Conservation (phyloP, 2,329 filamentous ascomycete genomes). For the Alternaria tenuissima region DNA sequence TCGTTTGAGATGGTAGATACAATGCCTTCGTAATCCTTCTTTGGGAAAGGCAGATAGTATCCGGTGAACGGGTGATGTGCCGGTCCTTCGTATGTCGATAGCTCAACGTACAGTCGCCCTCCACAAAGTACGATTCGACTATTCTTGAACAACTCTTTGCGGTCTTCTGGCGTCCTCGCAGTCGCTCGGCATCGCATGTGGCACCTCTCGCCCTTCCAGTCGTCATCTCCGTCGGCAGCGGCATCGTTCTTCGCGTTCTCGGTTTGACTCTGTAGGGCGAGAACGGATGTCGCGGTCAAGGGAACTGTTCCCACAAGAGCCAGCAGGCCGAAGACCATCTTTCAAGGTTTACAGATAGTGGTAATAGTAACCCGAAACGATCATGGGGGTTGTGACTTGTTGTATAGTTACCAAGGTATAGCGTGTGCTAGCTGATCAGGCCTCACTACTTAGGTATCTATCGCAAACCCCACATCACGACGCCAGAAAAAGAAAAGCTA, state of each 20-base stretch:
- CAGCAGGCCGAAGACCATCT: conserved; percentile 26
- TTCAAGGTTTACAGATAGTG: background rate
- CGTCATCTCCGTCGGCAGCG: conserved; percentile 16
- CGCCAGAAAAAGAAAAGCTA: background rate
- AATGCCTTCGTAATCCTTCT: conserved; percentile 55
- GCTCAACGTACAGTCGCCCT: conserved; percentile 29
- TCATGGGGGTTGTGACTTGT: background rate
- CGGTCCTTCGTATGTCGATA: conserved; percentile 27
- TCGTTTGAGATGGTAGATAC: conserved; percentile 58
- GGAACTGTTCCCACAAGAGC: conserved; percentile 27
- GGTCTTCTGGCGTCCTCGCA: conserved; percentile 24
- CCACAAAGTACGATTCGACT: conserved; percentile 27
- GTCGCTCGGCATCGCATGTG: conserved; percentile 30
- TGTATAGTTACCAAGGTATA: background rate
- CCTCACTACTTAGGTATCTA: background rate
- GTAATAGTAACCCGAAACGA: background rate
- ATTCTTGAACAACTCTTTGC: conserved; percentile 26
- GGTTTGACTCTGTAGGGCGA: conserved; percentile 30
- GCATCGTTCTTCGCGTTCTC: conserved; percentile 25
- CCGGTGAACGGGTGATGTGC: conserved; percentile 56
- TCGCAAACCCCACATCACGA: background rate
- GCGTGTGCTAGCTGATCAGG: background rate
- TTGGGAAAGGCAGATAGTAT: conserved; percentile 59
- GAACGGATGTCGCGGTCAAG: conserved; percentile 29
- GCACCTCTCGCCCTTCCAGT: conserved; percentile 33